Percentiles rank a stretch among this genome's conserved stretches.
These are phyloP conservation scores for Elsinoe batatas DNA, from an alignment of 2,329 filamentous ascomycete species.

Conservation along the genomic window DNA sequence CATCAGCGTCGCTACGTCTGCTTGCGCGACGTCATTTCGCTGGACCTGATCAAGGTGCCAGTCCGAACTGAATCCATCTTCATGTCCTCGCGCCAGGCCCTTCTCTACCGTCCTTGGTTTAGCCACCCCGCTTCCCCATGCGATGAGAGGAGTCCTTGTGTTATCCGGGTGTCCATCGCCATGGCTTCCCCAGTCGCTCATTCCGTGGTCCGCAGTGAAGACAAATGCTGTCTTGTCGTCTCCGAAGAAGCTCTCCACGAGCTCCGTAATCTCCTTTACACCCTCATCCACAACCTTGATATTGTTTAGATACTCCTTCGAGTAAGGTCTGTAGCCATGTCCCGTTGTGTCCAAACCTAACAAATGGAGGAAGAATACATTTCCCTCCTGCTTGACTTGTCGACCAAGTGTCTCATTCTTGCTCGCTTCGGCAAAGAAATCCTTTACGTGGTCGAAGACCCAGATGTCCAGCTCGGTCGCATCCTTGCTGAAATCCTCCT, in stretches of 20 bases:
- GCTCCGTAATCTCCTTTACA: conserved; percentile 68
- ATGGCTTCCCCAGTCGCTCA: conserved; percentile 99
- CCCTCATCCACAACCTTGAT: conserved; percentile 90
- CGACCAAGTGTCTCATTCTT: conserved; percentile 65
- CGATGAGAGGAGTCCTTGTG: conserved; percentile 83
- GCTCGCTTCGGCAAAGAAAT: conserved; percentile 70
- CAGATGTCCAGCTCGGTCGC: conserved; percentile 76
- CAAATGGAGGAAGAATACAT: conserved; percentile 91
- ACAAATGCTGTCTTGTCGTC: conserved; percentile 81
- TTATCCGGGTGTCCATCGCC: conserved; percentile 97
- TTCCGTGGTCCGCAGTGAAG: conserved; percentile 96
- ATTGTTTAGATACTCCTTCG: conserved; percentile 88
- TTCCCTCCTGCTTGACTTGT: conserved; percentile 67
- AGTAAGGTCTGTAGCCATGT: conserved; percentile 80
- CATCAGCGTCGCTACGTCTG: conserved; percentile 92
- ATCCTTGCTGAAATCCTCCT: conserved; percentile 81
- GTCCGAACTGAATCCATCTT: conserved; percentile 75
- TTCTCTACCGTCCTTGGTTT: conserved; percentile 51
- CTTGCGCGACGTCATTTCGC: conserved; percentile 85
- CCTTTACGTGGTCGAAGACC: conserved; percentile 92
- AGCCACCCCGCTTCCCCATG: conserved; percentile 87
- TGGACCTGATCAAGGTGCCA: conserved; percentile 75
- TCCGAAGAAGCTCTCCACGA: conserved; percentile 78
- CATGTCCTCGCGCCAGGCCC: conserved; percentile 65
- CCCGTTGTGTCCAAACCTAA: conserved; percentile 86